Percentiles rank a stretch among this genome's conserved stretches.
Conservation (phyloP, 345 rosid species). For the Hevea brasiliensis region DNA sequence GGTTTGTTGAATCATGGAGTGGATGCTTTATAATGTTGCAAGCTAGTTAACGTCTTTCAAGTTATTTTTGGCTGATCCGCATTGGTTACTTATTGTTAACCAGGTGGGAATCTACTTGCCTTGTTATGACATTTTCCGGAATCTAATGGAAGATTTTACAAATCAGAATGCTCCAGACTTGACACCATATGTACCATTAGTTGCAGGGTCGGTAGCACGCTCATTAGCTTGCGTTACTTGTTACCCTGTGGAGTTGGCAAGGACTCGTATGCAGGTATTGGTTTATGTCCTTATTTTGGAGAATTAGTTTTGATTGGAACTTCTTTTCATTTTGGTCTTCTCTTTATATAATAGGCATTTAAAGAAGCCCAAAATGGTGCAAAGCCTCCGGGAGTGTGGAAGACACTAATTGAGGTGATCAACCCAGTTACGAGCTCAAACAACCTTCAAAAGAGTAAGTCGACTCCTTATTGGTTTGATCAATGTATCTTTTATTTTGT, state of each 20-base stretch:
- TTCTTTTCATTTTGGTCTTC: neutral
- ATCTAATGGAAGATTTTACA: constrained; percentile 60
- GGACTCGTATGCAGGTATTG: constrained; percentile 95
- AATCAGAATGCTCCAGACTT: constrained; percentile 45
- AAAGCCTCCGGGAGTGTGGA: constrained; percentile 83
- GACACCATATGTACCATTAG: constrained; percentile 55
- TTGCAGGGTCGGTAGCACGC: constrained; percentile 81
- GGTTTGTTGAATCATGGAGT: neutral
- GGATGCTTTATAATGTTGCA: neutral
- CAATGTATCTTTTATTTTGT: neutral
- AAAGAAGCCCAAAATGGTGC: constrained; percentile 53
- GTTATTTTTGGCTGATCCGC: neutral
- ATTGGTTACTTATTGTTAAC: constrained; percentile 9
- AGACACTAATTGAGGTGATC: constrained; percentile 61
- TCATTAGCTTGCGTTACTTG: constrained; percentile 85
- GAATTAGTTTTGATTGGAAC: constrained; percentile 5
- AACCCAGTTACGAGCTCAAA: constrained; percentile 57
- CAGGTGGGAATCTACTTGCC: constrained; percentile 98
- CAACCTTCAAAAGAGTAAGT: constrained; percentile 62
- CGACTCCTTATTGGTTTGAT: neutral
- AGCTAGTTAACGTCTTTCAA: neutral
- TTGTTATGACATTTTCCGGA: constrained; percentile 80
- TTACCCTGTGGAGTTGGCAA: constrained; percentile 94
- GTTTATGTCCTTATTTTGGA: neutral
- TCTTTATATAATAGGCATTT: constrained; percentile 54